These are phyloP conservation scores for Caryopteris hybrid DNA, from an alignment of 305 asterid species.

Conservation along the genomic window DNA sequence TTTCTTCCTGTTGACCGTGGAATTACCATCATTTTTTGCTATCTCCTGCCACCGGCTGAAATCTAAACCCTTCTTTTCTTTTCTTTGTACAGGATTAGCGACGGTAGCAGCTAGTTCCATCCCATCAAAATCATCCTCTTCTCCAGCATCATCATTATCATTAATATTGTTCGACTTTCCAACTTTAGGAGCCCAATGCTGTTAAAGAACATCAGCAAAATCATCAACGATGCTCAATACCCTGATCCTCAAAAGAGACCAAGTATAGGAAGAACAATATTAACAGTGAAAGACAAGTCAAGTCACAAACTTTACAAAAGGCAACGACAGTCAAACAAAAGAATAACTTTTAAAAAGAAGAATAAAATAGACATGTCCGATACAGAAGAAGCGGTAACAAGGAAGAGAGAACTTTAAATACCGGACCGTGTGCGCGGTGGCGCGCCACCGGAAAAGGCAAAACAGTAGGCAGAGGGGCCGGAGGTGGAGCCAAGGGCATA, in stretches of 20 bases:
- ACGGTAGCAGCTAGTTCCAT: conserved; percentile 41
- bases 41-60: conserved; percentile 54
- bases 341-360: neutral
- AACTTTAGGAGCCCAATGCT: conserved; percentile 70
- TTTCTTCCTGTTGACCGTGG: conserved; percentile 19
- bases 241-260: neutral
- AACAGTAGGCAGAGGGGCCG: conserved; percentile 67
- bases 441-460: conserved; percentile 76
- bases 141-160: conserved; percentile 26
- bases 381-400: neutral
- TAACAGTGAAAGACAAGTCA: neutral
- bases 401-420: conserved; percentile 10
- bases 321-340: neutral
- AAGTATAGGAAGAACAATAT: neutral
- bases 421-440: conserved; percentile 66
- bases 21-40: conserved; percentile 23
- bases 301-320: neutral
- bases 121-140: conserved; percentile 41
- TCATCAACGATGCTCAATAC: neutral
- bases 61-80: conserved; percentile 66
- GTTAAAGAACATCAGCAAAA: conserved; percentile 20
- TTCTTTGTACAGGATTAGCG: conserved; percentile 65
- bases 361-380: neutral
- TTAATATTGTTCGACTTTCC: conserved; percentile 15
- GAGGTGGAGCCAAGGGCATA: conserved; percentile 27